Percentiles rank a stretch among this genome's conserved stretches.
Evolutionary conservation across 2,329 filamentous ascomycete species (phyloP).

Genomic region (Pseudogymnoascus sp.): DNA sequence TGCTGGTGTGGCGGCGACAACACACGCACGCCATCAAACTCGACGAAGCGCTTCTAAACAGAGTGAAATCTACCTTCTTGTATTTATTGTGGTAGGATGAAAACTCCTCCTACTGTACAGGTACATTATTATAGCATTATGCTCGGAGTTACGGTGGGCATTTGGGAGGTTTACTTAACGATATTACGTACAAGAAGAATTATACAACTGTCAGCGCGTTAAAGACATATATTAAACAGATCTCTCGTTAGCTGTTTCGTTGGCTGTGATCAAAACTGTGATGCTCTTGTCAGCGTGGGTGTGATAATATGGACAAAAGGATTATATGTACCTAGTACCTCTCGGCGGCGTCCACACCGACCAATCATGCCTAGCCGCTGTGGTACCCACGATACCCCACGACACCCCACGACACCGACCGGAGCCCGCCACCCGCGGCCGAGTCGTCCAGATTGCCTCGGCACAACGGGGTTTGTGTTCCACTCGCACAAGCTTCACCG

Average conservation of each 20-base stretch:
- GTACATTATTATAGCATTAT: neutral
- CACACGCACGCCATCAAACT: neutral
- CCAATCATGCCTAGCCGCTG: neutral
- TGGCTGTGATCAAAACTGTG: neutral
- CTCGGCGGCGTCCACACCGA: neutral
- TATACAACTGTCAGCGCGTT: neutral
- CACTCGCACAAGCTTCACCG: conserved; percentile 9
- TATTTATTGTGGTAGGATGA: neutral
- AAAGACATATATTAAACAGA: neutral
- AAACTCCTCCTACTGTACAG: neutral
- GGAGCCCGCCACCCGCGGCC: neutral
- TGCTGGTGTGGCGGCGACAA: conserved; percentile 48
- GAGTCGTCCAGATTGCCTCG: neutral
- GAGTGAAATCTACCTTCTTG: neutral
- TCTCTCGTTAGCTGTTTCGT: neutral
- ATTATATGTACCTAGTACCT: neutral
- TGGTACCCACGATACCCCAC: neutral
- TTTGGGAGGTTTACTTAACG: conserved; percentile 2
- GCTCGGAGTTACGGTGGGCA: neutral
- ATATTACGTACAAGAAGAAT: neutral
- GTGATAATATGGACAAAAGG: neutral
- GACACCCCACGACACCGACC: neutral
- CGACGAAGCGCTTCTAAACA: neutral
- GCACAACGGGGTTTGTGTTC: neutral
- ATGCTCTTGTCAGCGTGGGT: neutral